Evolutionary conservation across 1,284 basidiomycete genomes (phyloP).

Genomic region (Heterobasidion annosum): DNA sequence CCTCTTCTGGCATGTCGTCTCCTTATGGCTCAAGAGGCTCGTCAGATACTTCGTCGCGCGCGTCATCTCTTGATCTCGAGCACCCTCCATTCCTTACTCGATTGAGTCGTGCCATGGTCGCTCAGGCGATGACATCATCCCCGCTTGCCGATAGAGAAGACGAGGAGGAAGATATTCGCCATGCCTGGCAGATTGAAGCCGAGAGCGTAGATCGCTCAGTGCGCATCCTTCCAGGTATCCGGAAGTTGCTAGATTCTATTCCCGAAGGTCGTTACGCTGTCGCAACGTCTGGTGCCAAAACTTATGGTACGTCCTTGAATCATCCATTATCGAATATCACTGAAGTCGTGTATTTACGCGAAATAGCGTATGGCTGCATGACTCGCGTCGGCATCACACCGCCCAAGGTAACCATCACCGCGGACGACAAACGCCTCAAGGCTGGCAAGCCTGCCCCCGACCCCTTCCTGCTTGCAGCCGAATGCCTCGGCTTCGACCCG

Average conservation of each 20-base stretch:
- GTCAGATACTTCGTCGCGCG: not conserved
- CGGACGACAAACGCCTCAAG: conserved; percentile 64
- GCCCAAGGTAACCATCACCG: conserved; percentile 69
- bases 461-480: conserved; percentile 68
- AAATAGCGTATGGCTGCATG: conserved; percentile 59
- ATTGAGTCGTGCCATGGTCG: conserved; percentile 33
- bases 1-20: conserved; percentile 29
- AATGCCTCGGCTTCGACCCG: conserved; percentile 58
- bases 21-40: not conserved
- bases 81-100: conserved; percentile 43
- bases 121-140: not conserved
- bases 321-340: not conserved
- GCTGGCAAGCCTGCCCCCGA: conserved; percentile 64
- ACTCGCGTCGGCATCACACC: conserved; percentile 65
- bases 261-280: conserved; percentile 65
- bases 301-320: conserved; percentile 39
- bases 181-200: conserved; percentile 54
- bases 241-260: conserved; percentile 57
- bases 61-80: conserved; percentile 12
- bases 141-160: conserved; percentile 26
- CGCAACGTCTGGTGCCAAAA: conserved; percentile 71
- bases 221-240: conserved; percentile 67
- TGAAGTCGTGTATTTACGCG: conserved; percentile 6
- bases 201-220: conserved; percentile 59
- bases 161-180: conserved; percentile 27